phyloP scores from a whole-genome alignment of 257 asterid species.

The Gentiana straminea region DNA sequence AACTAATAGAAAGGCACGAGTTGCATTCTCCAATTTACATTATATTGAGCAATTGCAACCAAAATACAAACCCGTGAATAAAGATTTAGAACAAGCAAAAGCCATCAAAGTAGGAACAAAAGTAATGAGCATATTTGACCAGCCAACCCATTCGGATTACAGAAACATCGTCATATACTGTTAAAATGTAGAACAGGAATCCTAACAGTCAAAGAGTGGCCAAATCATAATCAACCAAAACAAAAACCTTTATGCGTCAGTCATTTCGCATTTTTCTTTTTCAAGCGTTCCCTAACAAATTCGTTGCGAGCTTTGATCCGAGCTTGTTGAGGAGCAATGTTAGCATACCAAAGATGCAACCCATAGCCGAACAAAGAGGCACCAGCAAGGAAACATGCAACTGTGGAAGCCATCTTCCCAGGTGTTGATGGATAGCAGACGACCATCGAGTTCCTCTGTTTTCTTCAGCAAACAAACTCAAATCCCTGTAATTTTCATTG shows the following conservation, averaged over 20 bases:
- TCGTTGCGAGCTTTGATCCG: slow-evolving; percentile 58
- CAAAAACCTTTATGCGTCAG: not conserved
- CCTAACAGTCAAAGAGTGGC: not conserved
- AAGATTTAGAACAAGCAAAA: too few species aligned
- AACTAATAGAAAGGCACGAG: too few species aligned
- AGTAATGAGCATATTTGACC: not conserved
- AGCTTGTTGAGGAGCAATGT: slow-evolving; percentile 76
- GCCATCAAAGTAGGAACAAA: too few species aligned
- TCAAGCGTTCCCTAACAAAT: slow-evolving; percentile 45
- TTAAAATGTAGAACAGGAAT: not conserved
- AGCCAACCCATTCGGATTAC: not conserved
- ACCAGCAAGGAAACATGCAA: slow-evolving; percentile 36
- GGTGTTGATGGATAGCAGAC: slow-evolving; percentile 35
- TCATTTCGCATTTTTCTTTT: slow-evolving; percentile 40
- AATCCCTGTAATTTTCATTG: too few species aligned
- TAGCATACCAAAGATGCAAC: slow-evolving; percentile 43
- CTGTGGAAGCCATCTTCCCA: slow-evolving; percentile 13
- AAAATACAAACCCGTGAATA: too few species aligned
- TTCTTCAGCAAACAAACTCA: not conserved
- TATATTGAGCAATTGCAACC: too few species aligned
- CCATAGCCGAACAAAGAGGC: slow-evolving; percentile 46
- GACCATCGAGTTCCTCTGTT: slow-evolving; percentile 27
- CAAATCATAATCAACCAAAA: not conserved
- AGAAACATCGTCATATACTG: not conserved
- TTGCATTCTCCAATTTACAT: too few species aligned